Percentiles rank a stretch among this genome's conserved stretches.
Conservation (phyloP, 2,329 filamentous ascomycete species). For the Pyrenophora seminiperda region DNA sequence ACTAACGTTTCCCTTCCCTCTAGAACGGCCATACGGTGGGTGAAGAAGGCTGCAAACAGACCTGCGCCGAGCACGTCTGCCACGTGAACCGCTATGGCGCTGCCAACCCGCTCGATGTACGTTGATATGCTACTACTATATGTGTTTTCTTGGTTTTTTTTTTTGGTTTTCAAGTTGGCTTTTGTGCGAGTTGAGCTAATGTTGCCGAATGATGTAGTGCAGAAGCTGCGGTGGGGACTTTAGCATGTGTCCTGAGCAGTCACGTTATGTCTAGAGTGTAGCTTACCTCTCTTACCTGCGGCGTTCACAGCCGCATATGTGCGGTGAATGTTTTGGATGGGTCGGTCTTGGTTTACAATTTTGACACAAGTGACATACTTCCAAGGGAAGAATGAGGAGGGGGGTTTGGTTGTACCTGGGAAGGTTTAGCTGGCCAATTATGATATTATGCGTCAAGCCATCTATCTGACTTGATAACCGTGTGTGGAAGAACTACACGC, state of each 20-base stretch:
- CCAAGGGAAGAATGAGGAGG: too few species aligned
- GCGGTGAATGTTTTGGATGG: too few species aligned
- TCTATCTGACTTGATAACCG: too few species aligned
- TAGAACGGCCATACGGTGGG: constrained; percentile 21
- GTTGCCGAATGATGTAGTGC: background rate
- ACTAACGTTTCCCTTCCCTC: background rate
- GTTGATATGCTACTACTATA: background rate
- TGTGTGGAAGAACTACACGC: too few species aligned
- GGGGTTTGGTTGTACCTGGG: too few species aligned
- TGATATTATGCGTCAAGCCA: too few species aligned
- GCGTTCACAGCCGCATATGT: too few species aligned
- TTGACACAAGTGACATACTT: too few species aligned
- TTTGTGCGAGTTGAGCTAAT: background rate
- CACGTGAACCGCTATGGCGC: constrained; percentile 3
- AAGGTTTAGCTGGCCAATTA: too few species aligned
- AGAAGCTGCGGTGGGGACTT: constrained; percentile 7
- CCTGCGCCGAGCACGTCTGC: constrained; percentile 25
- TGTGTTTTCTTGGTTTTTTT: background rate
- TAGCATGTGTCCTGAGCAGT: constrained; percentile 2
- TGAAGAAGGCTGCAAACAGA: constrained; percentile 17
- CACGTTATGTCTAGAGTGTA: constrained; percentile 3
- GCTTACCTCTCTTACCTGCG: too few species aligned
- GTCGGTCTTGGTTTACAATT: too few species aligned
- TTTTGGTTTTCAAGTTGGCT: background rate
- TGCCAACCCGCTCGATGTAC: background rate